These are phyloP conservation scores for Starmerella kuoi DNA, from an alignment of 805 yeast species.

Conservation along the genomic window DNA sequence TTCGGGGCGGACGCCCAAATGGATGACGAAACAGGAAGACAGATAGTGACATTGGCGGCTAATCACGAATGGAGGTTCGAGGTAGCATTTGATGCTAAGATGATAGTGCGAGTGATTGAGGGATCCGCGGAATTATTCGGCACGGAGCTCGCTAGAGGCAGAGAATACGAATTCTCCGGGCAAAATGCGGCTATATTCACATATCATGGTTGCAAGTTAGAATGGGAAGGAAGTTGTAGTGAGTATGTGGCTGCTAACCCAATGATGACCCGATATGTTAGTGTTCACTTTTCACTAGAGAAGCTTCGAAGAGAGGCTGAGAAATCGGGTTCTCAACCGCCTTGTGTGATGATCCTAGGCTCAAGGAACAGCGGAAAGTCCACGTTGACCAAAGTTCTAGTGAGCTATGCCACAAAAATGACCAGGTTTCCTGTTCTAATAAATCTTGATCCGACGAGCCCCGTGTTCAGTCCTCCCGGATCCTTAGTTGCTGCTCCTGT, in stretches of 20 bases:
- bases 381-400: slow-evolving; percentile 51
- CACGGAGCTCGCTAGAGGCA: slow-evolving; percentile 70
- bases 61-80: slow-evolving; percentile 68
- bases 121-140: slow-evolving; percentile 91
- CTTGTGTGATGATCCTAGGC: slow-evolving; percentile 48
- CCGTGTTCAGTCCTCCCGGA: slow-evolving; percentile 71
- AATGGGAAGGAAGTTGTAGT: slow-evolving; percentile 32
- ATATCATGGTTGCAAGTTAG: slow-evolving; percentile 53
- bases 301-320: slow-evolving; percentile 30
- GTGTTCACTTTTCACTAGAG: slow-evolving; percentile 67
- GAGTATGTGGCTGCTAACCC: slow-evolving; percentile 66
- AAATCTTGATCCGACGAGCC: slow-evolving; percentile 63
- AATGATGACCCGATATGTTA: slow-evolving; percentile 49
- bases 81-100: slow-evolving; percentile 39
- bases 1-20: not conserved
- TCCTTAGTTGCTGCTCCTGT: slow-evolving; percentile 72
- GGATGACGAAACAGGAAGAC: not conserved
- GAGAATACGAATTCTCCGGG: slow-evolving; percentile 46
- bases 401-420: slow-evolving; percentile 65
- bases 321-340: slow-evolving; percentile 28
- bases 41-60: slow-evolving; percentile 15
- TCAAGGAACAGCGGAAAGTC: slow-evolving; percentile 67
- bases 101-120: slow-evolving; percentile 40
- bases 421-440: slow-evolving; percentile 59
- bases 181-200: slow-evolving; percentile 45